Percentiles rank a stretch among this genome's conserved stretches.
Evolutionary conservation across 139 green algal genomes (phyloP).

Genomic region (Trebouxia sp.): DNA sequence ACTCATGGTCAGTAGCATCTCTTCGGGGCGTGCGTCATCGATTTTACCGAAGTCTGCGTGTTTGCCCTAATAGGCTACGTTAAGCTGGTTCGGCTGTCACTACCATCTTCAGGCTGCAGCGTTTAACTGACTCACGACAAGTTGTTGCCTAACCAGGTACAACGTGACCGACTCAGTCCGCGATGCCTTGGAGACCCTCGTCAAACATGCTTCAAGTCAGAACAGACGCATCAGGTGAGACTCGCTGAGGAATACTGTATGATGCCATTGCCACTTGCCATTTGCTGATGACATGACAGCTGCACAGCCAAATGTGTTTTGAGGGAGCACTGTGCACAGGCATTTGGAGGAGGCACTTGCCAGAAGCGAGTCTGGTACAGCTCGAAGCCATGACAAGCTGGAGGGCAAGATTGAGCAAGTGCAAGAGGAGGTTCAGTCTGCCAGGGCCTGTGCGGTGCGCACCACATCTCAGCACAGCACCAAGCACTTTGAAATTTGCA

Average conservation of each 20-base stretch:
- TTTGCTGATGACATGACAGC: too few species aligned
- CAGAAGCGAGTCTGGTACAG: neutral
- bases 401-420: neutral
- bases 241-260: neutral
- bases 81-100: too few species aligned
- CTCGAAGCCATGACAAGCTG: neutral
- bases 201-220: slow-evolving; percentile 11
- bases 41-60: too few species aligned
- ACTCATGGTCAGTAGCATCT: neutral
- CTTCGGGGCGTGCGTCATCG: too few species aligned
- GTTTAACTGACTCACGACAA: neutral
- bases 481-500: too few species aligned
- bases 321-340: neutral
- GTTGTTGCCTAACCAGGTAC: neutral
- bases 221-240: slow-evolving; percentile 9
- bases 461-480: too few species aligned
- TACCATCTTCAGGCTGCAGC: too few species aligned
- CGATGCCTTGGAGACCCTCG: neutral
- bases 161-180: slow-evolving; percentile 15
- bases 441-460: neutral
- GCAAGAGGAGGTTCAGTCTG: slow-evolving; percentile 7
- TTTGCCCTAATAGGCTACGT: too few species aligned
- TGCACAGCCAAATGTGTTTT: too few species aligned
- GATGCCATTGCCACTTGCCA: too few species aligned
- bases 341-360: neutral